Conservation (phyloP, 148 eudicot genomes). For the Euryodendron excelsum region DNA sequence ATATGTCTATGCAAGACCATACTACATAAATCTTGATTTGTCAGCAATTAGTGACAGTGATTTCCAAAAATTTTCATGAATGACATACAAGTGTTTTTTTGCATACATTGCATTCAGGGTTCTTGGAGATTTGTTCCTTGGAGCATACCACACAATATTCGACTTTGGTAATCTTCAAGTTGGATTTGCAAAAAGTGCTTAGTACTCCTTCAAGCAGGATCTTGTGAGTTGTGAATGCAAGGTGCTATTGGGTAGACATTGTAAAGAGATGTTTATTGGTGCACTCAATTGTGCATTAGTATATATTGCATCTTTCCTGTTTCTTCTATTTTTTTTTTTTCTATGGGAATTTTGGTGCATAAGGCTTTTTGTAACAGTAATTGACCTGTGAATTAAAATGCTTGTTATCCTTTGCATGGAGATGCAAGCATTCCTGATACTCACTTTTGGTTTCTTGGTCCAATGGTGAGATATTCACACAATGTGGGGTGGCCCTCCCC, state of each 20-base stretch:
- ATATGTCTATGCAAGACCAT: neutral
- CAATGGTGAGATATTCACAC: too few relatives aligned
- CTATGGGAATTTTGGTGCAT: neutral
- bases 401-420: too few relatives aligned
- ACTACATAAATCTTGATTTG: neutral
- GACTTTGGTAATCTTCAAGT: slow-evolving; percentile 41
- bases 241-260: neutral
- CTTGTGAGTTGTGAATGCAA: neutral
- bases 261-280: too few relatives aligned
- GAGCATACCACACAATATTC: slow-evolving; percentile 48
- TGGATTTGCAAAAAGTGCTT: slow-evolving; percentile 36
- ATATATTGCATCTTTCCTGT: neutral
- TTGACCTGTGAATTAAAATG: neutral
- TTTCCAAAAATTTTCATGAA: neutral
- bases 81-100: neutral
- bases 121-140: slow-evolving; percentile 47
- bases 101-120: slow-evolving; percentile 26
- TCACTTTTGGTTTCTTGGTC: too few relatives aligned
- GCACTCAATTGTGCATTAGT: too few relatives aligned
- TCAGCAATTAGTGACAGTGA: neutral
- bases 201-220: neutral
- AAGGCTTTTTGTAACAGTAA: neutral
- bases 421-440: too few relatives aligned
- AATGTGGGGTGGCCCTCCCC: too few relatives aligned
- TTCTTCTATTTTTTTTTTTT: neutral